Conservation (phyloP, 257 asterid genomes). For the Forsythia viridissima region DNA sequence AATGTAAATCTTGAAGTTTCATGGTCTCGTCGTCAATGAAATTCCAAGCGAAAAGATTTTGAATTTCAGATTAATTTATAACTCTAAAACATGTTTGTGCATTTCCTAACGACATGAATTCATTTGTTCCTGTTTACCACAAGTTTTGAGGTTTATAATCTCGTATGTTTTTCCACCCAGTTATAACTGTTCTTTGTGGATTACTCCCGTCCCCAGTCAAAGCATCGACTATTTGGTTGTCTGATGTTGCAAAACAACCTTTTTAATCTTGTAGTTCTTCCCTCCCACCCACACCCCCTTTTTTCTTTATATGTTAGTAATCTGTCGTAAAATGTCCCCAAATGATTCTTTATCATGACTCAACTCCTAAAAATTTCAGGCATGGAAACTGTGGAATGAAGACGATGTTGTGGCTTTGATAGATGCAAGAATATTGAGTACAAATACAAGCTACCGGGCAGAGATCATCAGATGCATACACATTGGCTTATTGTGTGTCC, state of each 20-base stretch:
- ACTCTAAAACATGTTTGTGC: background rate
- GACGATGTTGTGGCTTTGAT: constrained; percentile 25
- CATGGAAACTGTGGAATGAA: constrained; percentile 56
- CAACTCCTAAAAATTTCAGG: constrained; percentile 29
- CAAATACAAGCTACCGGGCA: constrained; percentile 10
- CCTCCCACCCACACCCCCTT: no score
- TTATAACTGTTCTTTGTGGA: background rate
- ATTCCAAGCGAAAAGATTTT: background rate
- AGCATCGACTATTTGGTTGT: background rate
- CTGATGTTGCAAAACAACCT: background rate
- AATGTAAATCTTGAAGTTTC: background rate
- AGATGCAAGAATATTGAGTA: constrained; percentile 41
- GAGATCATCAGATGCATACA: constrained; percentile 58
- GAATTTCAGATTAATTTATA: background rate
- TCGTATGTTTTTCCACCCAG: background rate
- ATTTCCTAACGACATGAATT: no score
- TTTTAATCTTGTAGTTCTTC: no score
- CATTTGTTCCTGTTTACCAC: no score
- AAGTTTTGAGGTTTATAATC: background rate
- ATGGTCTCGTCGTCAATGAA: background rate
- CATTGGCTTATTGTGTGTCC: constrained; percentile 66
- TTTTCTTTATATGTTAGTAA: no score
- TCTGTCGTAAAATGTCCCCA: background rate
- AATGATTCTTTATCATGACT: background rate
- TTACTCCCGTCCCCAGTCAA: background rate